These are phyloP conservation scores for Lasiosphaeria miniovina DNA, from an alignment of 495 filamentous ascomycete species.

Conservation along the genomic window DNA sequence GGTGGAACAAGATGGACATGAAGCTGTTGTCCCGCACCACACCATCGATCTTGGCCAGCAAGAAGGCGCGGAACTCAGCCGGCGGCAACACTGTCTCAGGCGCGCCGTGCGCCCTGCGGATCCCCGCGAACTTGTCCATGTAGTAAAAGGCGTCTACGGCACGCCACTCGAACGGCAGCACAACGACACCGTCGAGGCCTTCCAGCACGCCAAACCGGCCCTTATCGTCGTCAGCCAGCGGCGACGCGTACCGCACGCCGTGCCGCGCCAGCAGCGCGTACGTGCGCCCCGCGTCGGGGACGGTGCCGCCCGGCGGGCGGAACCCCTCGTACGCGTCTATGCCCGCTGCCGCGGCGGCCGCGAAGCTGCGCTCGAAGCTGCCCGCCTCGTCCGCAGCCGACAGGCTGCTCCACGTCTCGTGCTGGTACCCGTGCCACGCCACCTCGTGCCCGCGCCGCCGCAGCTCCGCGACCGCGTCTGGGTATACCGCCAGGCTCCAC, in stretches of 20 bases:
- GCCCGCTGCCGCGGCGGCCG: conserved; percentile 7
- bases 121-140: conserved; percentile 32
- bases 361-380: conserved; percentile 28
- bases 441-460: conserved; percentile 27
- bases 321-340: conserved; percentile 29
- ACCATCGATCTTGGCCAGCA: conserved; percentile 27
- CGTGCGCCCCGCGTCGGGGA: conserved; percentile 21
- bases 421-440: conserved; percentile 37
- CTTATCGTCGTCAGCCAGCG: conserved; percentile 23
- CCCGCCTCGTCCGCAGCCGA: conserved; percentile 13
- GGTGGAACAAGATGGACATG: conserved; percentile 34
- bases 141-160: conserved; percentile 37
- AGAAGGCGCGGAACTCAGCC: conserved; percentile 16
- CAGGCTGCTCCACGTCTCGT: conserved; percentile 28
- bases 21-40: conserved; percentile 16
- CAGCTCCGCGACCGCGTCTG: conserved; percentile 17
- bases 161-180: conserved; percentile 35
- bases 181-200: conserved; percentile 20
- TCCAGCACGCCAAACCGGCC: too few species aligned
- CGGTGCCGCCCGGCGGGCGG: conserved; percentile 30
- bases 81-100: conserved; percentile 16
- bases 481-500: conserved; percentile 34
- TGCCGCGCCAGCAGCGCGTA: conserved; percentile 22
- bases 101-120: conserved; percentile 20
- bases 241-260: conserved; percentile 28